A percentile compares a stretch with the other conserved stretches of the same genome.
Conservation (phyloP, 1,139 yeast genomes). For the Candida albicans region DNA sequence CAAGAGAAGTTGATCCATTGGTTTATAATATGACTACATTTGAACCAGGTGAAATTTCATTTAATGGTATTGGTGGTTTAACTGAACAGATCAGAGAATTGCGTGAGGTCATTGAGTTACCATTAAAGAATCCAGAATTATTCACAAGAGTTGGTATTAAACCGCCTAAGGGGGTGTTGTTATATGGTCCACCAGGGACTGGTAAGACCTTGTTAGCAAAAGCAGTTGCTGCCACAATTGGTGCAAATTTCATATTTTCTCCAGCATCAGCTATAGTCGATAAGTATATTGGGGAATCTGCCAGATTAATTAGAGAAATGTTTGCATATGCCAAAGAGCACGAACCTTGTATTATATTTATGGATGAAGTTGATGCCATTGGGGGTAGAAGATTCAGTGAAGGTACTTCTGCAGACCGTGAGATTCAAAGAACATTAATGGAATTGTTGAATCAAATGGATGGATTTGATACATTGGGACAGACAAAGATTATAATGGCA, state of each 20-base stretch:
- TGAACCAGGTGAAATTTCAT: conserved; percentile 94
- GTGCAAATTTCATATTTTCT: conserved; percentile 95
- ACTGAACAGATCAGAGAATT: conserved; percentile 94
- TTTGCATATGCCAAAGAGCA: conserved; percentile 97
- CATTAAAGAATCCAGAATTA: conserved; percentile 94
- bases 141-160: conserved; percentile 95
- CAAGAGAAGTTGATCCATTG: conserved; percentile 97
- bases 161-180: conserved; percentile 95
- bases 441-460: conserved; percentile 98
- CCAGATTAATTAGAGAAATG: conserved; percentile 97
- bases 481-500: conserved; percentile 98
- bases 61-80: conserved; percentile 95
- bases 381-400: conserved; percentile 98
- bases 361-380: conserved; percentile 99
- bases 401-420: conserved; percentile 99
- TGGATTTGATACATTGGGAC: conserved; percentile 96
- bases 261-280: conserved; percentile 99
- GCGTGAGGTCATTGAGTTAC: conserved; percentile 96
- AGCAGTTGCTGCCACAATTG: conserved; percentile 98
- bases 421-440: conserved; percentile 98
- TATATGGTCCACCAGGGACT: conserved; percentile 99
- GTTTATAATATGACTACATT: conserved; percentile 98
- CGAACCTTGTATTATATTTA: conserved; percentile 97
- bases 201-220: conserved; percentile 95
- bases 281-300: conserved; percentile 97